A percentile compares a stretch with the other conserved stretches of the same genome.
phyloP scores from a whole-genome alignment of 306 rosid genomes.

The Vigna unguiculata region DNA sequence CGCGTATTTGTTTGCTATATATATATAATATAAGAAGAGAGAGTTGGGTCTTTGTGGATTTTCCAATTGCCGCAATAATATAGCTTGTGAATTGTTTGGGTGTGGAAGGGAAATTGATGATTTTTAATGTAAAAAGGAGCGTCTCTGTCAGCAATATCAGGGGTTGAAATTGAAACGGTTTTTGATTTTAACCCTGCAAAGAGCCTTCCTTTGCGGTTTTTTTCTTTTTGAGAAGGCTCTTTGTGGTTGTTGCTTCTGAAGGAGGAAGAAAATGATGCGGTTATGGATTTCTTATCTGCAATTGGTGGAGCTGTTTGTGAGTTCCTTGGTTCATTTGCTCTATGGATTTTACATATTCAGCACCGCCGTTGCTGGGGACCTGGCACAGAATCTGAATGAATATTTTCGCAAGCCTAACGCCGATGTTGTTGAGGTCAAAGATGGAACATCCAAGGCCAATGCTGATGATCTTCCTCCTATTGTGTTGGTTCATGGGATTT shows the following conservation, averaged over 20 bases:
- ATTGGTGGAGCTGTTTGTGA: slow-evolving; percentile 73
- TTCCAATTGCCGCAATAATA: neutral
- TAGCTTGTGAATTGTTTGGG: neutral
- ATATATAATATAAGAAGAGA: neutral
- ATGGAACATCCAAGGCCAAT: slow-evolving; percentile 24
- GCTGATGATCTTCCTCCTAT: slow-evolving; percentile 73
- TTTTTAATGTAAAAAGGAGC: neutral
- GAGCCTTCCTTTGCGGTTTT: slow-evolving; percentile 51
- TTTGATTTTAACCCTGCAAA: slow-evolving; percentile 45
- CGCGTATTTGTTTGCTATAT: neutral
- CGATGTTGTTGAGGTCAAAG: slow-evolving; percentile 32
- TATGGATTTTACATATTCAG: slow-evolving; percentile 91
- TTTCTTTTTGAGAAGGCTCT: slow-evolving; percentile 47
- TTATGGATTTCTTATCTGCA: slow-evolving; percentile 65
- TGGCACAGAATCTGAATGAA: slow-evolving; percentile 60
- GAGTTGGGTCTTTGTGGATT: neutral
- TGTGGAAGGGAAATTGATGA: neutral
- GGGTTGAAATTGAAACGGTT: slow-evolving; percentile 38
- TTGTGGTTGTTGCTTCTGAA: slow-evolving; percentile 5
- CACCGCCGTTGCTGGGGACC: slow-evolving; percentile 90
- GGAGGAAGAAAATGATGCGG: slow-evolving; percentile 58
- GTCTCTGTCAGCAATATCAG: slow-evolving; percentile 11
- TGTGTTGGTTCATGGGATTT: slow-evolving; percentile 93
- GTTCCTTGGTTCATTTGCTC: slow-evolving; percentile 74
- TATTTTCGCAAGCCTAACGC: slow-evolving; percentile 49